Base-by-base conservation (phyloP, 352 stramenopile genomes). In the Phytophthora cajani region DNA sequence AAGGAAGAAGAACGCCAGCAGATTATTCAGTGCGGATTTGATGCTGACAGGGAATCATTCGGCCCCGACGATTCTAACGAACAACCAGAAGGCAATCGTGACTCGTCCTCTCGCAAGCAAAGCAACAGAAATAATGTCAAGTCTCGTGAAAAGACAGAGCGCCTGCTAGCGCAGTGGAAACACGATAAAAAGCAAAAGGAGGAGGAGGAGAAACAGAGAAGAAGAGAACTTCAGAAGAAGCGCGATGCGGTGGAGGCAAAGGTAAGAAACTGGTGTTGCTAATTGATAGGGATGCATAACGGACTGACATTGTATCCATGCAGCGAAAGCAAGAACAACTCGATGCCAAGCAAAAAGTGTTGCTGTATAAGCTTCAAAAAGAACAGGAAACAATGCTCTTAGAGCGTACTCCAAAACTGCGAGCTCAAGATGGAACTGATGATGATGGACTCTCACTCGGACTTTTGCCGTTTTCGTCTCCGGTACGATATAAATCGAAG, bases 301-400 rank as follows among this genome's bases (percentile, higher is more conserved):
- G 12, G 49, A 40, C 19, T 61, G 2, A 53, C 5, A 17, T 44
- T 9, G 14, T 58, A 44, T 52, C 27, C 32, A 19, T 50, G 7
- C 57, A 88, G 81, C 64, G 74, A 30, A 84, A 76, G 14, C 84
- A 95, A 76, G 77, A 84, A 14, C 74, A 82, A 23, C 55, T 93
- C 5, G 81, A 91, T 44, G 82, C 81, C n/a, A 95, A 95, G 44
- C 85, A 95, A 62, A 87, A 93, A 53, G 47, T 95, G 17, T 38
- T 88, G 33, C 32, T 93, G 21, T 93, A 93, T 65, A 92, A 89
- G 46, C 64, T 93, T 12, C 74, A 86, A n/a, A 92, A 92, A 63
- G 84, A 95, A 27, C 75, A 95, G 77, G 84, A 92, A 44, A 64
- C 72, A 7, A 62, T 61, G n/a, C 46, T 74, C 21, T 52, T 80